phyloP scores from a whole-genome alignment of 768 basidiomycete genomes.

The Gymnopilus junonius region DNA sequence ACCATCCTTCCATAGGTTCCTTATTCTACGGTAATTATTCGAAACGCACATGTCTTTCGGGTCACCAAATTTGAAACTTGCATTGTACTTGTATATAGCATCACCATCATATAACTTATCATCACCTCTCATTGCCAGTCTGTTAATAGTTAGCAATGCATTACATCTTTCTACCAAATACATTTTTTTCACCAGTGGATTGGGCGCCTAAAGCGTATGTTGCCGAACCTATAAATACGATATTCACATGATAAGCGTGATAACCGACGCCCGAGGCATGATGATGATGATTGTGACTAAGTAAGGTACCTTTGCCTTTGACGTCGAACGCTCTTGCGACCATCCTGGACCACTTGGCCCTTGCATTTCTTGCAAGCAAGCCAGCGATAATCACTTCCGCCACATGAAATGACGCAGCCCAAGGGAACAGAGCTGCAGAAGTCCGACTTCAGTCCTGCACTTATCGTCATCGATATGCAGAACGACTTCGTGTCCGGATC shows the following conservation, averaged over 20 bases:
- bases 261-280: too few species aligned
- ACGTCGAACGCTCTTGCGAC: not conserved
- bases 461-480: conserved; percentile 81
- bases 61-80: conserved; percentile 9
- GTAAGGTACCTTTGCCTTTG: too few species aligned
- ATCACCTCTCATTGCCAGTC: not conserved
- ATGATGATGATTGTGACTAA: too few species aligned
- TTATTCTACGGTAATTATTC: conserved; percentile 9
- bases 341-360: not conserved
- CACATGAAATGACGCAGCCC: not conserved
- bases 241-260: not conserved
- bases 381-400: not conserved
- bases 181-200: not conserved
- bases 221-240: not conserved
- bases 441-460: conserved; percentile 47
- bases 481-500: conserved; percentile 82
- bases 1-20: conserved; percentile 1
- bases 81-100: conserved; percentile 26
- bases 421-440: conserved; percentile 11
- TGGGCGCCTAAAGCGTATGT: conserved; percentile 8
- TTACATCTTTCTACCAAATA: not conserved
- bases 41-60: not conserved
- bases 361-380: not conserved
- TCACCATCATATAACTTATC: conserved; percentile 9
- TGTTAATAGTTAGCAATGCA: conserved; percentile 5